Evolutionary conservation across 2,329 filamentous ascomycete genomes (phyloP).

Genomic region (Penicillium verrucosum): DNA sequence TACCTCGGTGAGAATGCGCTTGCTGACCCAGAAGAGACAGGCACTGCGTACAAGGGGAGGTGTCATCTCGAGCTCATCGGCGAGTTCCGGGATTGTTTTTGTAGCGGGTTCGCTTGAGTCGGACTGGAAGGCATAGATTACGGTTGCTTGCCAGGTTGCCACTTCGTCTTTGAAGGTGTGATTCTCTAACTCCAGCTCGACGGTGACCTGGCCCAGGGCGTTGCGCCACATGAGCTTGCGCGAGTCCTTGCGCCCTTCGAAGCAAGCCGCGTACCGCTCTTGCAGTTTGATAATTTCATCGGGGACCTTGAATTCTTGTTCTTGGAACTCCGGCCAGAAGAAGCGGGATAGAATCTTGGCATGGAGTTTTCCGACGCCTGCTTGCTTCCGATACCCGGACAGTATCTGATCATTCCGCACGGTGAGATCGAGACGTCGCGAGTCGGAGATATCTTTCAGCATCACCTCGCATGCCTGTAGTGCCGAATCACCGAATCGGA

Average conservation of each 20-base stretch:
- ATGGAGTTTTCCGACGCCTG: slow-evolving; percentile 54
- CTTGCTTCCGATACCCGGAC: not conserved
- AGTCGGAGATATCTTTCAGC: slow-evolving; percentile 89
- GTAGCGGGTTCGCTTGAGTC: slow-evolving; percentile 33
- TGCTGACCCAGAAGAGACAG: slow-evolving; percentile 61
- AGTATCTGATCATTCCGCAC: slow-evolving; percentile 53
- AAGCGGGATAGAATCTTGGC: slow-evolving; percentile 86
- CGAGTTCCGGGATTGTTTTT: slow-evolving; percentile 45
- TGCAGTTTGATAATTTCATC: slow-evolving; percentile 55
- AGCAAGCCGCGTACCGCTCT: slow-evolving; percentile 68
- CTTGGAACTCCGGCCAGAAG: slow-evolving; percentile 82
- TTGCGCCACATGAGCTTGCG: slow-evolving; percentile 88
- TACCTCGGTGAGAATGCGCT: slow-evolving; percentile 48
- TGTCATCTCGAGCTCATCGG: slow-evolving; percentile 54
- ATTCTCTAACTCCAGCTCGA: slow-evolving; percentile 81
- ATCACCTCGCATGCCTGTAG: slow-evolving; percentile 96
- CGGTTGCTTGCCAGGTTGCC: slow-evolving; percentile 81
- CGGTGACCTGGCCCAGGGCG: slow-evolving; percentile 71
- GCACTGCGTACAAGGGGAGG: slow-evolving; percentile 56
- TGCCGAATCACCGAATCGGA: slow-evolving; percentile 78
- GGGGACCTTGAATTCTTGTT: slow-evolving; percentile 48
- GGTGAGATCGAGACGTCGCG: slow-evolving; percentile 65
- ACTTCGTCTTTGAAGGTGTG: slow-evolving; percentile 67
- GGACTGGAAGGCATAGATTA: slow-evolving; percentile 77
- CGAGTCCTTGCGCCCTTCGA: slow-evolving; percentile 74